Evolutionary conservation across 1,139 yeast genomes (phyloP).

Genomic region (Kurtzmaniella natalensis): DNA sequence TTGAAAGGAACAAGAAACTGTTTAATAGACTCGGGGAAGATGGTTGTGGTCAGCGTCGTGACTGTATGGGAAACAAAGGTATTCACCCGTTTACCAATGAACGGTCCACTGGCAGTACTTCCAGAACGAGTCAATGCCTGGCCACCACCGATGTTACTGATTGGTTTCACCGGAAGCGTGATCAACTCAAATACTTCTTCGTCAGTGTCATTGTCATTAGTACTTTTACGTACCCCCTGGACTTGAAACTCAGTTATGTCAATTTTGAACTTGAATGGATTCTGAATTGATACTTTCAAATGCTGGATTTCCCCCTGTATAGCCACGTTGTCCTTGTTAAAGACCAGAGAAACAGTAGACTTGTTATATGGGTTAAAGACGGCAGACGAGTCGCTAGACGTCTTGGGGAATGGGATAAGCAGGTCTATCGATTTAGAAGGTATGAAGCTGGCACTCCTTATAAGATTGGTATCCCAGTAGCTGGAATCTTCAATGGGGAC

Average conservation of each 20-base stretch:
- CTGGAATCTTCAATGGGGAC: slow-evolving; percentile 16
- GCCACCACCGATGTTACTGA: neutral
- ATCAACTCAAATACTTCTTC: slow-evolving; percentile 24
- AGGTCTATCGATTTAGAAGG: slow-evolving; percentile 3
- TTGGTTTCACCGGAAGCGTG: slow-evolving; percentile 16
- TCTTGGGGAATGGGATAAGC: neutral
- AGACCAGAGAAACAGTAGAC: slow-evolving; percentile 8
- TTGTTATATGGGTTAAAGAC: slow-evolving; percentile 36
- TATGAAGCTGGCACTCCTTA: slow-evolving; percentile 47
- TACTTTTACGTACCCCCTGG: neutral
- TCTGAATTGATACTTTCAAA: slow-evolving; percentile 57
- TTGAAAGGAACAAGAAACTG: slow-evolving; percentile 33
- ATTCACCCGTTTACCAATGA: neutral
- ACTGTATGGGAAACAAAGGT: neutral
- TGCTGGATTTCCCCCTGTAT: slow-evolving; percentile 56
- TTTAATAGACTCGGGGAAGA: slow-evolving; percentile 29
- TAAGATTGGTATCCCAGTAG: slow-evolving; percentile 72
- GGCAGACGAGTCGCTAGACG: no score
- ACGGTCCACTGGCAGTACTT: neutral
- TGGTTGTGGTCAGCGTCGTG: slow-evolving; percentile 6
- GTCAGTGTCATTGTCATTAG: no score
- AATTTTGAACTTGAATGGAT: slow-evolving; percentile 77
- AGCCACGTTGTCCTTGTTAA: slow-evolving; percentile 32
- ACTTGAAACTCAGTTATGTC: slow-evolving; percentile 53
- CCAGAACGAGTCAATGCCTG: no score